These are phyloP conservation scores for Stephanocyclus meneghinianus DNA, from an alignment of 352 stramenopile species.

Conservation along the genomic window DNA sequence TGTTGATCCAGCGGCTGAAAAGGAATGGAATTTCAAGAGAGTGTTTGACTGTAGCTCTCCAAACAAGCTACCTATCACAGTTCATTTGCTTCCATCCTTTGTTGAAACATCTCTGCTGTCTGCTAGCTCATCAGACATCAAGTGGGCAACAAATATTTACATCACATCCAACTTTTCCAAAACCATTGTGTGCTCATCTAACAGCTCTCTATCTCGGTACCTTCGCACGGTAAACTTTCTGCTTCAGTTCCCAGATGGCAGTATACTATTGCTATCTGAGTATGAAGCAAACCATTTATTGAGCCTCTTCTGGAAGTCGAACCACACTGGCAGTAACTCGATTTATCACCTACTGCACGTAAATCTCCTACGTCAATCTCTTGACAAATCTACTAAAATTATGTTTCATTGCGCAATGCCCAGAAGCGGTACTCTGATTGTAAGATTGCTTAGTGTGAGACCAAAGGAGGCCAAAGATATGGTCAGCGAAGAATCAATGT, in stretches of 20 bases:
- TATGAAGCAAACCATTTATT: conserved; percentile 66
- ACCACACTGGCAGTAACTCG: background rate
- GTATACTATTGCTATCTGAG: conserved; percentile 65
- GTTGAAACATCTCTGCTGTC: conserved; percentile 25
- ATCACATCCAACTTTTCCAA: conserved; percentile 54
- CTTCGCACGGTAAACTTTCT: conserved; percentile 52
- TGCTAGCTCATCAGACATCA: conserved; percentile 21
- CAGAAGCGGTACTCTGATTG: background rate
- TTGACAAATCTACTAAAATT: conserved; percentile 35
- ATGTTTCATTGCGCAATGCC: conserved; percentile 14
- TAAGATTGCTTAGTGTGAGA: background rate
- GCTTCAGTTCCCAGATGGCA: conserved; percentile 41
- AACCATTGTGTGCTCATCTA: conserved; percentile 32
- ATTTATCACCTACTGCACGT: conserved; percentile 35
- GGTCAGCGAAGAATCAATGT: conserved; percentile 38
- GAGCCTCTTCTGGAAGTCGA: conserved; percentile 44
- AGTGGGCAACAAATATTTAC: conserved; percentile 43
- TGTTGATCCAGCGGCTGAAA: conserved; percentile 34
- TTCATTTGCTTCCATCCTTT: conserved; percentile 26
- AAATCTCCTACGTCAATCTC: conserved; percentile 21
- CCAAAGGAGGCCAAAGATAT: conserved; percentile 6
- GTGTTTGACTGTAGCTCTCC: conserved; percentile 20
- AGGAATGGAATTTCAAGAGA: conserved; percentile 43
- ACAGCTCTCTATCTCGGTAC: conserved; percentile 42
- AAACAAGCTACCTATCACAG: conserved; percentile 19